Conservation (phyloP, 176 grass and related monocot genomes). For the Eragrostis nindensis region DNA sequence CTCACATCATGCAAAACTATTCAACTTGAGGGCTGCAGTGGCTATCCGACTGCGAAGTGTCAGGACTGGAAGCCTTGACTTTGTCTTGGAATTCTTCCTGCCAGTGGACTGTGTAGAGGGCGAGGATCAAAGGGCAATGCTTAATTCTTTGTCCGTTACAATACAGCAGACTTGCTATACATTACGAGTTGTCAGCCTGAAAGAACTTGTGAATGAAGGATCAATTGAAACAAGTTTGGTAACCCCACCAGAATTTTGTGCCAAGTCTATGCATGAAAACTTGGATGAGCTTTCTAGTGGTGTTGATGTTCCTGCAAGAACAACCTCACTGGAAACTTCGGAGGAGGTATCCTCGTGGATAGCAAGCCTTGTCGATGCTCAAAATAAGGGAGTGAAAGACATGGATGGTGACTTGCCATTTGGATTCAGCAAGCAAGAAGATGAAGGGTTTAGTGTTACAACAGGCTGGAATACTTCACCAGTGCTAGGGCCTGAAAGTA, state of each 20-base stretch:
- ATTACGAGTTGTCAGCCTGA: constrained; percentile 57
- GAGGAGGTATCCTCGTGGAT: constrained; percentile 59
- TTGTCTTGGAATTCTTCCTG: constrained; percentile 95
- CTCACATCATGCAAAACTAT: constrained; percentile 89
- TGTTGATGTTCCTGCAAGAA: constrained; percentile 38
- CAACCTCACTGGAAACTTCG: constrained; percentile 36
- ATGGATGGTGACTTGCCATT: constrained; percentile 39
- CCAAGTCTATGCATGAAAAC: constrained; percentile 35
- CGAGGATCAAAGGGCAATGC: constrained; percentile 66
- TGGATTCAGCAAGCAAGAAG: constrained; percentile 58
- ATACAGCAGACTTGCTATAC: constrained; percentile 67
- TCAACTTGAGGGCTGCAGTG: constrained; percentile 76
- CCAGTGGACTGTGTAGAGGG: constrained; percentile 56
- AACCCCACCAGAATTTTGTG: constrained; percentile 29
- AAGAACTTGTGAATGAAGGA: constrained; percentile 69
- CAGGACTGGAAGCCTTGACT: constrained; percentile 61
- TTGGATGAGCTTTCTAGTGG: constrained; percentile 37
- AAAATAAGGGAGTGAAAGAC: constrained; percentile 48
- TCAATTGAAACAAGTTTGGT: constrained; percentile 30
- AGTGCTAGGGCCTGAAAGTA: constrained; percentile 40
- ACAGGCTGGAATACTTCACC: constrained; percentile 53
- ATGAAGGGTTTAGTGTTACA: constrained; percentile 73
- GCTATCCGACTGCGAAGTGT: constrained; percentile 70
- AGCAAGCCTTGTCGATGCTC: constrained; percentile 58
- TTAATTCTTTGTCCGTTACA: constrained; percentile 75